Conservation (phyloP, 495 filamentous ascomycete species). For the Penicillium steckii region DNA sequence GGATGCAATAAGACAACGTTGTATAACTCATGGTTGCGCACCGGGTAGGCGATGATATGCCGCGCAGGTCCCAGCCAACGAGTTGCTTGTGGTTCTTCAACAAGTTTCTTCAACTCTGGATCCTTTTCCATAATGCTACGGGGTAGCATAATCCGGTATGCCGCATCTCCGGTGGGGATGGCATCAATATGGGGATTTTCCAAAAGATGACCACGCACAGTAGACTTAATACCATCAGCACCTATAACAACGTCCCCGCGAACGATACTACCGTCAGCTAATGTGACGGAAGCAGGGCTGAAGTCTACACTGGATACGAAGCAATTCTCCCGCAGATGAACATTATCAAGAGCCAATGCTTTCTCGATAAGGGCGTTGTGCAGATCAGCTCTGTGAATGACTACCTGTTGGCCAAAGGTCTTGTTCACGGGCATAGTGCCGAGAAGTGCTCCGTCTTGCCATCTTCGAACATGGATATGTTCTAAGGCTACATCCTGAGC, state of each 20-base stretch:
- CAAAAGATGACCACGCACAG: conserved; percentile 31
- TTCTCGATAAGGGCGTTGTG: conserved; percentile 41
- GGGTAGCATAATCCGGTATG: conserved; percentile 44
- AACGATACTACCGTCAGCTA: conserved; percentile 34
- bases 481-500: conserved; percentile 39
- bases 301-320: conserved; percentile 32
- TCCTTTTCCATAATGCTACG: conserved; percentile 37
- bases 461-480: conserved; percentile 43
- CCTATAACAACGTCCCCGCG: conserved; percentile 42
- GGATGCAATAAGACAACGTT: conserved; percentile 46
- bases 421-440: conserved; percentile 41
- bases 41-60: conserved; percentile 46
- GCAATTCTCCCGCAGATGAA: conserved; percentile 36
- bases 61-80: conserved; percentile 44
- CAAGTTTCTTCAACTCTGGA: conserved; percentile 30
- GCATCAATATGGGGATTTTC: conserved; percentile 27
- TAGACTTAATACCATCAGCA: conserved; percentile 50
- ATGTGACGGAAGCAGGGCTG: conserved; percentile 29
- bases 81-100: conserved; percentile 39
- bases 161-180: conserved; percentile 42
- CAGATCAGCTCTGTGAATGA: conserved; percentile 46
- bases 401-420: conserved; percentile 40
- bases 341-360: conserved; percentile 35
- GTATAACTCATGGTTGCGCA: conserved; percentile 42
- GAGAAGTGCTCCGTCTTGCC: conserved; percentile 40